Percentiles rank a stretch among this genome's conserved stretches.
These are phyloP conservation scores for Thymus quinquecostatus DNA, from an alignment of 257 asterid species.

Conservation along the genomic window DNA sequence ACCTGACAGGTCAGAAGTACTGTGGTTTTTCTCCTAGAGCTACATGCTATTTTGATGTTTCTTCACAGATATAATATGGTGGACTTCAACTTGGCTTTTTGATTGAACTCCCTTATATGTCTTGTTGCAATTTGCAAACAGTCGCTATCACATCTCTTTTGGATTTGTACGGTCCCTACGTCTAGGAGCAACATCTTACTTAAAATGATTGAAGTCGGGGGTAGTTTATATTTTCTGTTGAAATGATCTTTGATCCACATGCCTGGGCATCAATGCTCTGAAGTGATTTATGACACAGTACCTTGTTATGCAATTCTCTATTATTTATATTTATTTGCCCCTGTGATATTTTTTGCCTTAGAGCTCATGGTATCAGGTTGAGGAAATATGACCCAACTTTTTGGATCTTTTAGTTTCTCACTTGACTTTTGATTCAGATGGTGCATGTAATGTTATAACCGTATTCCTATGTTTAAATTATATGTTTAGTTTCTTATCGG, in stretches of 20 bases:
- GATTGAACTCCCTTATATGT: neutral
- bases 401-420: neutral
- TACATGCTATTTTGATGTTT: slow-evolving; percentile 5
- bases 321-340: slow-evolving; percentile 6
- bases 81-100: neutral
- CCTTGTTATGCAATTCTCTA: slow-evolving; percentile 7
- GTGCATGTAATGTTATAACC: slow-evolving; percentile 1
- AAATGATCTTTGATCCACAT: slow-evolving; percentile 1
- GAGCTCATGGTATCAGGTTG: neutral
- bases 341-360: neutral
- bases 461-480: neutral
- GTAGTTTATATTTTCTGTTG: slow-evolving; percentile 12
- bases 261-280: slow-evolving; percentile 3
- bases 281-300: slow-evolving; percentile 18
- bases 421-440: slow-evolving; percentile 10
- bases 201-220: slow-evolving; percentile 6
- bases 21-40: neutral
- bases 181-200: neutral
- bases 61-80: no score
- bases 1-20: neutral
- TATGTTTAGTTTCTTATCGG: neutral
- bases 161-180: neutral
- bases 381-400: slow-evolving; percentile 9
- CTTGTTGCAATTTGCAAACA: neutral
- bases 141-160: neutral